Conservation (phyloP, 2,329 filamentous ascomycete genomes). For the Arthrobotrys sinensis region DNA sequence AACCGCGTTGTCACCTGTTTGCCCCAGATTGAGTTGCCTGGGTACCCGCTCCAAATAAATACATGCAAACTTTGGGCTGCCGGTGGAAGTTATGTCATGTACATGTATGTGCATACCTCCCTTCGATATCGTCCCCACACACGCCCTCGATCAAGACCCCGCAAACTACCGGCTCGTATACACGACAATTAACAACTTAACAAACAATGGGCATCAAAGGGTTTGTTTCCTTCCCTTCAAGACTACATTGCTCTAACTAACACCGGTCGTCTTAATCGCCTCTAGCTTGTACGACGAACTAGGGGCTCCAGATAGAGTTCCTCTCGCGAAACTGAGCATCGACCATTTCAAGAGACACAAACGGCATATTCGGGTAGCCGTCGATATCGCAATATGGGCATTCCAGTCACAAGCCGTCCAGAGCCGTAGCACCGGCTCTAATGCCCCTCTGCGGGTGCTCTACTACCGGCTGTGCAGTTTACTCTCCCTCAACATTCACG, state of each 20-base stretch:
- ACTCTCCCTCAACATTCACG: slow-evolving; percentile 82
- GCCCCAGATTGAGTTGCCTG: not conserved
- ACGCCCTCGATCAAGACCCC: not conserved
- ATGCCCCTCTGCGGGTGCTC: slow-evolving; percentile 32
- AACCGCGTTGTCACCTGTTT: not conserved
- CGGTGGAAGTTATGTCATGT: too few species aligned
- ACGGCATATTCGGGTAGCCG: slow-evolving; percentile 85
- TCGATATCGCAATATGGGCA: slow-evolving; percentile 97
- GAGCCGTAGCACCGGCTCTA: slow-evolving; percentile 44
- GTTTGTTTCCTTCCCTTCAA: slow-evolving; percentile 14
- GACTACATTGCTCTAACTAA: not conserved
- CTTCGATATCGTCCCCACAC: not conserved
- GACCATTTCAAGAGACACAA: slow-evolving; percentile 80
- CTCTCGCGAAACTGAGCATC: slow-evolving; percentile 85
- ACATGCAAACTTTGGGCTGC: too few species aligned
- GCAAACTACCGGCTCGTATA: not conserved
- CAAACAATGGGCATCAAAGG: slow-evolving; percentile 56
- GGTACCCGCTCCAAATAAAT: not conserved
- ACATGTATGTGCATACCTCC: not conserved
- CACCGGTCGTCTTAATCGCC: not conserved
- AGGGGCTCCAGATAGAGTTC: slow-evolving; percentile 82
- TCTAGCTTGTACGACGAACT: slow-evolving; percentile 90
- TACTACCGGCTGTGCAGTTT: slow-evolving; percentile 91
- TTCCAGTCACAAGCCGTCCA: slow-evolving; percentile 80
- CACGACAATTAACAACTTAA: not conserved